Evolutionary conservation across 176 grass and related monocot species (phyloP), one percentile per base, ranked within the genome.

Genomic region (Aegilops speltoides): DNA sequence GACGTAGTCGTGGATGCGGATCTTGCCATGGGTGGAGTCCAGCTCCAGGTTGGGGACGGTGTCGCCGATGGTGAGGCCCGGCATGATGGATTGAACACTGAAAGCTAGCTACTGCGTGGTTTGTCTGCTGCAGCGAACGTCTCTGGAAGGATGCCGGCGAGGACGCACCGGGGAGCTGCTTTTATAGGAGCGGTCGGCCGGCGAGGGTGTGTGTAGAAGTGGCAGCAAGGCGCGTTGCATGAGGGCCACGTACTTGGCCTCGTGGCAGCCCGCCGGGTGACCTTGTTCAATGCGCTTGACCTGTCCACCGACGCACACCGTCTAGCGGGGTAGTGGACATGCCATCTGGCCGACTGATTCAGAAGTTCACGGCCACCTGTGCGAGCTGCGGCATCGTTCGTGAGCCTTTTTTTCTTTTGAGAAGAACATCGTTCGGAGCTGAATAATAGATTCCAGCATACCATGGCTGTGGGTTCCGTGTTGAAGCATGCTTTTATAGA

Each of bases 11-110:
- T 96, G 96, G 84, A 98, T 91, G 72, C 85, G 76, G 83, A 95
- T 96, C 70, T 68, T 82, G 72, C 96, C 96, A 1, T 92, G 88
- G 83, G 96, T 98, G 73, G 96, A 95, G 52, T 96, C 96, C 16
- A 94, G 89, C 90, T 92, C 86, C 72, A 98, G 86, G 87, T 96
- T 68, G 36, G 96, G 92, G 79, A 98, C 38, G 69, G 90, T 94
- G 66, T 96, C 93, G 72, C 96, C 96, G 78, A 98, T 91, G 50
- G 96, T 98, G 6, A 98, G 90, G 7, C 96, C 96, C 32, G 92
- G 93, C 96, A 98, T 94, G 68, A 69, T 45, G 19, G 25, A 62
- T 12, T 8, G 2, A 17, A 22, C 4, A 32, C 64, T 68, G 41
- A 52, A 16, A 52, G 61, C 71, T 76, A 3, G 11, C 20, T 56